Percentiles rank a stretch among this genome's conserved stretches.
These are phyloP conservation scores for Larix kaempferi DNA, from an alignment of 75 land plant species.

Conservation along the genomic window DNA sequence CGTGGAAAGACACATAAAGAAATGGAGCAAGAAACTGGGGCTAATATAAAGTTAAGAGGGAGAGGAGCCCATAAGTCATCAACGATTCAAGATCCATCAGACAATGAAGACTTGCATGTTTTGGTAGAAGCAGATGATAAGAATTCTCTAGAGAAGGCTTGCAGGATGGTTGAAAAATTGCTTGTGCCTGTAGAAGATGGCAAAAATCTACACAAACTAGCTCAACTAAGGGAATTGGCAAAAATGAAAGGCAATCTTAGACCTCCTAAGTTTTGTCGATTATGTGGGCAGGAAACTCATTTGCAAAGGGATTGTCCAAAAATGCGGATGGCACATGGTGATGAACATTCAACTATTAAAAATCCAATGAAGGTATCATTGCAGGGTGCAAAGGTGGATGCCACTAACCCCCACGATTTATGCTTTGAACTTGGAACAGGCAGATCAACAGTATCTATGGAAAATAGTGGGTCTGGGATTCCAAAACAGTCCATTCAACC, in stretches of 20 bases:
- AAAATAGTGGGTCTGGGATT: background rate
- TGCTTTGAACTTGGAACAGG: background rate
- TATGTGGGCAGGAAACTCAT: constrained; percentile 44
- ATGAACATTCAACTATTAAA: no score
- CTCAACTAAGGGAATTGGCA: constrained; percentile 88
- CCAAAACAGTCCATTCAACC: constrained; percentile 1
- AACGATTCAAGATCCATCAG: constrained; percentile 73
- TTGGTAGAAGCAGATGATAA: constrained; percentile 90
- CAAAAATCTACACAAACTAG: constrained; percentile 87
- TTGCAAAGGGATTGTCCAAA: no score
- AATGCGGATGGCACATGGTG: no score
- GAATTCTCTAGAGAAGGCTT: constrained; percentile 84
- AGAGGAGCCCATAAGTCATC: constrained; percentile 93
- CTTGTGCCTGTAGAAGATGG: constrained; percentile 92
- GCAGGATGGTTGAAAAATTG: constrained; percentile 91
- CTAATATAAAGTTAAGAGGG: constrained; percentile 90
- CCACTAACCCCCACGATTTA: background rate
- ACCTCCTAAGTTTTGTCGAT: constrained; percentile 80
- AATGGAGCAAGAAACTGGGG: constrained; percentile 98
- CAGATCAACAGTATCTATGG: background rate
- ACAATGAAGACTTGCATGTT: constrained; percentile 97
- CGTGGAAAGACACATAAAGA: constrained; percentile 97
- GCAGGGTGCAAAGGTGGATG: background rate
- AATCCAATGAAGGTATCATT: background rate
- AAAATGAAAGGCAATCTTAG: constrained; percentile 85